These are phyloP conservation scores for Colletotrichum nymphaeae DNA, from an alignment of 2,329 filamentous ascomycete genomes.

Conservation along the genomic window DNA sequence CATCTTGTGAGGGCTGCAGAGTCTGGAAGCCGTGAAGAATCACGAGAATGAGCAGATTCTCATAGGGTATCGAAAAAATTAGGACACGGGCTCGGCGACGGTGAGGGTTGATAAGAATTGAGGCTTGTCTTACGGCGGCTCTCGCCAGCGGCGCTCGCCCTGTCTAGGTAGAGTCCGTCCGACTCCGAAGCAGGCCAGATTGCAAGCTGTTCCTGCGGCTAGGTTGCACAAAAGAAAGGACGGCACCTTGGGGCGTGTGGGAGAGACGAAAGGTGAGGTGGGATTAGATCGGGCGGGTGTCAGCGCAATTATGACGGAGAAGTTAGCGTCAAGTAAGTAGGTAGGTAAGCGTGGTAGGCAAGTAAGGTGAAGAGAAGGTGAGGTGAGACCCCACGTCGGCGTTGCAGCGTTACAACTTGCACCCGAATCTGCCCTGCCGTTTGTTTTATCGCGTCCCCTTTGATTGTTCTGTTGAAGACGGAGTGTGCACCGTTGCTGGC, in stretches of 20 bases:
- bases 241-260: slow-evolving; percentile 1
- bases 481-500: neutral
- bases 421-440: neutral
- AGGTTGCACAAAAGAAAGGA: neutral
- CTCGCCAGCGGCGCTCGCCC: neutral
- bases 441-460: neutral
- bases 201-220: neutral
- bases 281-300: neutral
- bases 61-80: neutral
- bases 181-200: neutral
- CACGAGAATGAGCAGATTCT: neutral
- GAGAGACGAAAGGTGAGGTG: neutral
- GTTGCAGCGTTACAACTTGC: neutral
- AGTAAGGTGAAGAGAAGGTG: neutral
- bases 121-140: neutral
- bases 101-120: neutral
- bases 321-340: neutral
- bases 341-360: neutral
- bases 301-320: slow-evolving; percentile 20
- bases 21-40: neutral
- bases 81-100: neutral
- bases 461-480: neutral
- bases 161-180: neutral
- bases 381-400: neutral
- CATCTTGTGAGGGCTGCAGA: slow-evolving; percentile 51